A percentile compares a stretch with the other conserved stretches of the same genome.
phyloP scores from a whole-genome alignment of 1,284 basidiomycete species.

The Leucoagaricus sp. region DNA sequence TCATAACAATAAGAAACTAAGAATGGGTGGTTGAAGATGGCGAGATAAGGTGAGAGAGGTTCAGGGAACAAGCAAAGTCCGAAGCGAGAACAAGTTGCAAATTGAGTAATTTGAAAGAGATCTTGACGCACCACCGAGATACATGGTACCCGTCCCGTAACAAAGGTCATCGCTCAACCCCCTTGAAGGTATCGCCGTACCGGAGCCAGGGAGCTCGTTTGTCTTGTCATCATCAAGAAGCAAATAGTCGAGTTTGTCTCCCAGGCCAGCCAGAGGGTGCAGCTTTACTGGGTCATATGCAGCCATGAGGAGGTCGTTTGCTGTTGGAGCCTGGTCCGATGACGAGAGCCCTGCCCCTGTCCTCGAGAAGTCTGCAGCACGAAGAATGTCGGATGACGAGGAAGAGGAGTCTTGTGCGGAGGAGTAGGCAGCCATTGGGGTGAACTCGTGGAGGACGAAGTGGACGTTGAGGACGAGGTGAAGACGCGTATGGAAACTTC shows the following conservation, averaged over 20 bases:
- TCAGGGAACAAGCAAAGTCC: slow-evolving; percentile 44
- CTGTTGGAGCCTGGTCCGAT: slow-evolving; percentile 64
- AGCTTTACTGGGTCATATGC: slow-evolving; percentile 88
- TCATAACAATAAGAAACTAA: slow-evolving; percentile 72
- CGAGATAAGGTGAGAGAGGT: slow-evolving; percentile 70
- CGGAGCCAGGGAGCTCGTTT: slow-evolving; percentile 82
- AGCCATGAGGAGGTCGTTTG: slow-evolving; percentile 81
- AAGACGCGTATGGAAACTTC: slow-evolving; percentile 14
- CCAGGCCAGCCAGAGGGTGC: slow-evolving; percentile 87
- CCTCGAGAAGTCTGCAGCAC: slow-evolving; percentile 57
- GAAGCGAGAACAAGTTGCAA: slow-evolving; percentile 46
- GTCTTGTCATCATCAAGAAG: slow-evolving; percentile 93
- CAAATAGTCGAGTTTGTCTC: slow-evolving; percentile 90
- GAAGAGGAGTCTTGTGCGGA: slow-evolving; percentile 32
- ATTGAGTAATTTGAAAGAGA: slow-evolving; percentile 64
- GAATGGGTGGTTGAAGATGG: slow-evolving; percentile 49
- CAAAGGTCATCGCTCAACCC: slow-evolving; percentile 99
- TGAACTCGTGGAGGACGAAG: slow-evolving; percentile 20
- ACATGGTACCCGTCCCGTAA: slow-evolving; percentile 99
- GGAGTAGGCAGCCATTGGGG: slow-evolving; percentile 32
- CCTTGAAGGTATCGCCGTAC: slow-evolving; percentile 86
- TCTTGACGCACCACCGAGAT: slow-evolving; percentile 86
- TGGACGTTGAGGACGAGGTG: slow-evolving; percentile 22
- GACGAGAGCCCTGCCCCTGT: slow-evolving; percentile 38
- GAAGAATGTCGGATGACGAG: slow-evolving; percentile 51